A percentile compares a stretch with the other conserved stretches of the same genome.
These are phyloP conservation scores for Nicotiana otophora DNA, from an alignment of 257 asterid species.

Conservation along the genomic window DNA sequence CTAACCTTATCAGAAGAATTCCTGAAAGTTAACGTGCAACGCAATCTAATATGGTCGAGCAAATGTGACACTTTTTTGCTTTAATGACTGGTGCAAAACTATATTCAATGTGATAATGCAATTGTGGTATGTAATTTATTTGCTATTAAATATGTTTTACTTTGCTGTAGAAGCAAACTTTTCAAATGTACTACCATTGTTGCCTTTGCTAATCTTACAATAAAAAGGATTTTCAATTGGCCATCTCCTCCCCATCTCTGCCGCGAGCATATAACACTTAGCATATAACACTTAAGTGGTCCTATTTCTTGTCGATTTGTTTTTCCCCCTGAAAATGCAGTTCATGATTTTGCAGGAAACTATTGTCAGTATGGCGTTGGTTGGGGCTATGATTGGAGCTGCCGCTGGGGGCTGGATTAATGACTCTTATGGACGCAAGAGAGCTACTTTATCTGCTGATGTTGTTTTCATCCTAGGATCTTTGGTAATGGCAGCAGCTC, in stretches of 20 bases:
- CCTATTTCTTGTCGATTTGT: not conserved
- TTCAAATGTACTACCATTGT: not conserved
- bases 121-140: not conserved
- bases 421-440: slow-evolving; percentile 84
- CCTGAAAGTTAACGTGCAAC: not conserved
- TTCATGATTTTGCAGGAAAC: slow-evolving; percentile 60
- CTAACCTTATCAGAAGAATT: not conserved
- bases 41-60: not conserved
- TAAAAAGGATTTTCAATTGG: not conserved
- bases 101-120: not conserved
- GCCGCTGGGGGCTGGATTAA: slow-evolving; percentile 86
- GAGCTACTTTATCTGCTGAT: slow-evolving; percentile 88
- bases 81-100: not conserved
- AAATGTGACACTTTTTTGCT: not conserved
- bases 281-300: not conserved
- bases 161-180: not conserved
- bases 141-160: not conserved
- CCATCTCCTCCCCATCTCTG: not conserved
- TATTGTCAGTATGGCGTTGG: slow-evolving; percentile 97
- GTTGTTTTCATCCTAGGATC: slow-evolving; percentile 77
- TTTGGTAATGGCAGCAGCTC: slow-evolving; percentile 78
- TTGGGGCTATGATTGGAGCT: slow-evolving; percentile 91
- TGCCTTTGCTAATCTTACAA: not conserved
- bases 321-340: not conserved
- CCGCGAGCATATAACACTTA: not conserved